Conservation (phyloP, 148 eudicot species). For the Nyssa sinensis region DNA sequence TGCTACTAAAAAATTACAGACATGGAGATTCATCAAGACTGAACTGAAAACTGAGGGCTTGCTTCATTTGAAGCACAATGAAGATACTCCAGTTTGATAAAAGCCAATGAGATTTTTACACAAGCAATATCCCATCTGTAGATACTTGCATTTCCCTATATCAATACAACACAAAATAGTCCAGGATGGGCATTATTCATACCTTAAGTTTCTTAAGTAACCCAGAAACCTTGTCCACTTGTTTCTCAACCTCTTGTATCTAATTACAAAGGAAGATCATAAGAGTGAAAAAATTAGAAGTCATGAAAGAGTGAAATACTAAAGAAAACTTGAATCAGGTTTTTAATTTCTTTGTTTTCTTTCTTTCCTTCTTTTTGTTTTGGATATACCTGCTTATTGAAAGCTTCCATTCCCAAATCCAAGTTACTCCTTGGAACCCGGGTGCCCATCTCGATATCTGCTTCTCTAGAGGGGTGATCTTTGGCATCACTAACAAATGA, state of each 20-base stretch:
- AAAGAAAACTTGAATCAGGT: not conserved
- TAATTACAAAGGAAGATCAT: conserved; percentile 5
- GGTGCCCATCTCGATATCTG: conserved; percentile 50
- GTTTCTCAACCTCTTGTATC: conserved; percentile 56
- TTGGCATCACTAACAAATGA: conserved; percentile 40
- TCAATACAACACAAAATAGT: not conserved
- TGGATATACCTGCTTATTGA: conserved; percentile 43
- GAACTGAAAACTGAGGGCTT: not conserved
- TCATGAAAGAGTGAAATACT: not conserved
- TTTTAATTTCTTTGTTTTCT: not conserved
- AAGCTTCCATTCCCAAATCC: conserved; percentile 50
- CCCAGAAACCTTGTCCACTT: conserved; percentile 42
- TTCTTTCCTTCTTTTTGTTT: not conserved
- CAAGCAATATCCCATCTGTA: not conserved
- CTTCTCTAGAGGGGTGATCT: conserved; percentile 26
- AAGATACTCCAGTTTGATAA: not conserved
- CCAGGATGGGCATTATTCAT: conserved; percentile 1
- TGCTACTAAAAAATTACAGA: not conserved
- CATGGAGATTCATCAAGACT: not conserved
- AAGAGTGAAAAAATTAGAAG: not conserved
- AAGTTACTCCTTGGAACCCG: conserved; percentile 43
- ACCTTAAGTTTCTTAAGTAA: conserved; percentile 52
- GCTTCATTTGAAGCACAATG: not conserved
- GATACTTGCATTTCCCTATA: not conserved
- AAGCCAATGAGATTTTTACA: not conserved